Percentiles rank a stretch among this genome's conserved stretches.
Conservation (phyloP, 1,139 yeast genomes). For the Debaryomyces sp. region DNA sequence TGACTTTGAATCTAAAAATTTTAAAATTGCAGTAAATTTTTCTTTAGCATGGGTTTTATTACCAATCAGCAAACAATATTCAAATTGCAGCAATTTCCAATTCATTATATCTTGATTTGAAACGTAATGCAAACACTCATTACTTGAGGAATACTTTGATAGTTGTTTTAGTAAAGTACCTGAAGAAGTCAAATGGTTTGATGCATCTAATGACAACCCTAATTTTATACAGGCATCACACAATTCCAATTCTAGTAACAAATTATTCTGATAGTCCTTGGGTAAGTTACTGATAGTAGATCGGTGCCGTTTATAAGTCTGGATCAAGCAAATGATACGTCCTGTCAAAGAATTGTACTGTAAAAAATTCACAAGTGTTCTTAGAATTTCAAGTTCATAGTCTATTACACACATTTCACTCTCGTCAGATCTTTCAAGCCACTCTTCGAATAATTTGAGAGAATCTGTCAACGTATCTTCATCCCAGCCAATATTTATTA, state of each 20-base stretch:
- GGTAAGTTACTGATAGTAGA: background rate
- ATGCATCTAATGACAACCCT: slow-evolving; percentile 14
- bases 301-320: slow-evolving; percentile 10
- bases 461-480: slow-evolving; percentile 16
- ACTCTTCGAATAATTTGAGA: slow-evolving; percentile 14
- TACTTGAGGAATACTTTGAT: background rate
- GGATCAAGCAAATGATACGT: slow-evolving; percentile 23
- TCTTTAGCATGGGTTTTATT: slow-evolving; percentile 22
- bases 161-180: slow-evolving; percentile 19
- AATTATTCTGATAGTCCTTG: slow-evolving; percentile 6
- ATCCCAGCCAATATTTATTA: slow-evolving; percentile 25
- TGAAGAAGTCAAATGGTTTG: slow-evolving; percentile 17
- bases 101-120: slow-evolving; percentile 19
- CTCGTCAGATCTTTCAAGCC: slow-evolving; percentile 10
- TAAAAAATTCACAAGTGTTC: slow-evolving; percentile 34
- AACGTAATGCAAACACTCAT: background rate
- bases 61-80: slow-evolving; percentile 20
- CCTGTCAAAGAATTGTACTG: slow-evolving; percentile 39
- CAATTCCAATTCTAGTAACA: slow-evolving; percentile 17
- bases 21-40: slow-evolving; percentile 25
- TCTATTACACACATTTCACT: background rate
- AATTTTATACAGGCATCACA: slow-evolving; percentile 17
- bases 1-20: slow-evolving; percentile 27
- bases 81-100: slow-evolving; percentile 38
- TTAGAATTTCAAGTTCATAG: slow-evolving; percentile 35